These are phyloP conservation scores for Candida labiduridarum DNA, from an alignment of 1,139 yeast species.

Conservation along the genomic window DNA sequence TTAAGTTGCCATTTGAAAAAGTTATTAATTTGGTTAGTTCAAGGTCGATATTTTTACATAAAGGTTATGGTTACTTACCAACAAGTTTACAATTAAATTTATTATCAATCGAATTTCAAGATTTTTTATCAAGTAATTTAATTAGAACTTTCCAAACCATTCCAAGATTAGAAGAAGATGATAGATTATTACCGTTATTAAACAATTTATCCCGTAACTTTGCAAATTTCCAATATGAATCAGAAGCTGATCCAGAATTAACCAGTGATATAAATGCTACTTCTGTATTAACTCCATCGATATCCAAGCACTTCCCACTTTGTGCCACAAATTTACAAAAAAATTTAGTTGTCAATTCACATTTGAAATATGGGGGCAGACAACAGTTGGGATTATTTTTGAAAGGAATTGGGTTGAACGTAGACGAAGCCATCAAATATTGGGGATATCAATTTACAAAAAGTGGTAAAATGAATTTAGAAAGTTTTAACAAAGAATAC, in stretches of 20 bases:
- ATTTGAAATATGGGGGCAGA: constrained; percentile 81
- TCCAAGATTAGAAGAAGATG: constrained; percentile 90
- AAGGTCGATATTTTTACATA: constrained; percentile 64
- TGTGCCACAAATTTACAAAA: constrained; percentile 75
- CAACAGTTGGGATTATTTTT: constrained; percentile 83
- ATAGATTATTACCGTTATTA: constrained; percentile 80
- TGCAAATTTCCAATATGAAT: constrained; percentile 56
- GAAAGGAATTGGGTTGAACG: constrained; percentile 84
- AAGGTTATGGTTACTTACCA: constrained; percentile 85
- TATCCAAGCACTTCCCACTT: constrained; percentile 73
- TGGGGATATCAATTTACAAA: constrained; percentile 78
- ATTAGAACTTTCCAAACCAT: constrained; percentile 73
- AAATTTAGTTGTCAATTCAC: constrained; percentile 61
- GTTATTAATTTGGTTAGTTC: constrained; percentile 74
- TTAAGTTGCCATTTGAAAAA: constrained; percentile 84
- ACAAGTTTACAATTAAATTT: constrained; percentile 75
- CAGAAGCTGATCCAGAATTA: constrained; percentile 32
- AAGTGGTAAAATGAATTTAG: constrained; percentile 54
- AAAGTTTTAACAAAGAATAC: constrained; percentile 85
- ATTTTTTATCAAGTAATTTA: constrained; percentile 54
- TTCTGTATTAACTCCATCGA: constrained; percentile 57
- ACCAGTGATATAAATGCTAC: constrained; percentile 62
- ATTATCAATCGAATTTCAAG: constrained; percentile 66
- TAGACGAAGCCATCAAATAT: constrained; percentile 85
- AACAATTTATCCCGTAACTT: constrained; percentile 79